These are phyloP conservation scores for Candida gigantensis DNA, from an alignment of 1,139 yeast genomes.

Conservation along the genomic window DNA sequence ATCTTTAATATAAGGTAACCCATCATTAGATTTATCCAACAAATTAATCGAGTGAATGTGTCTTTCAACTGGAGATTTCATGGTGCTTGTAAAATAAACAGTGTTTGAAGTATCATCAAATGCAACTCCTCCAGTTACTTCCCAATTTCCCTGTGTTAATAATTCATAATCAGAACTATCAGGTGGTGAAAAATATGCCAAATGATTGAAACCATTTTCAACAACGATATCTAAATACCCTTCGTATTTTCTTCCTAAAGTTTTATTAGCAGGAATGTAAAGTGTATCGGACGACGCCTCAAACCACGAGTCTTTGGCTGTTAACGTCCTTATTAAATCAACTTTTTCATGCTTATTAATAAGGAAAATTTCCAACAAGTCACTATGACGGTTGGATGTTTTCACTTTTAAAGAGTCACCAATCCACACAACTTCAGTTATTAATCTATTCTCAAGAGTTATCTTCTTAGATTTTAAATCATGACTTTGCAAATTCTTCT, in stretches of 20 bases:
- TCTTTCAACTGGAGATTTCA: conserved; percentile 53
- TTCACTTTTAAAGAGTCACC: conserved; percentile 37
- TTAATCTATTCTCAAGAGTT: conserved; percentile 25
- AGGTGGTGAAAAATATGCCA: conserved; percentile 59
- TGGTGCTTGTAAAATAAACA: conserved; percentile 51
- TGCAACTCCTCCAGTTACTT: conserved; percentile 52
- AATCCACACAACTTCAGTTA: conserved; percentile 50
- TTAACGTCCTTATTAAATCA: conserved; percentile 36
- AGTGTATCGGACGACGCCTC: conserved; percentile 77
- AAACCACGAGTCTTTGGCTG: conserved; percentile 58
- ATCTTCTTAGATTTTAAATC: conserved; percentile 26
- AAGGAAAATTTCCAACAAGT: conserved; percentile 40
- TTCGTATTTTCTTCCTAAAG: conserved; percentile 41
- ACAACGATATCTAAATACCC: conserved; percentile 59
- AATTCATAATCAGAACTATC: conserved; percentile 38
- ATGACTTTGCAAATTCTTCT: conserved; percentile 18
- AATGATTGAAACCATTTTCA: conserved; percentile 54
- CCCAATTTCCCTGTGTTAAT: conserved; percentile 58
- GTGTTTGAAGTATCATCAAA: conserved; percentile 44
- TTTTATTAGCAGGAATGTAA: conserved; percentile 63
- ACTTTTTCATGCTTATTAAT: conserved; percentile 31
- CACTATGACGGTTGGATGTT: conserved; percentile 48
- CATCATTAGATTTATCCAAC: conserved; percentile 24
- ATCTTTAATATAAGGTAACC: conserved; percentile 38
- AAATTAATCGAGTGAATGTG: conserved; percentile 52